Evolutionary conservation across 331 rosid species (phyloP), one percentile per base, ranked within the genome.

Genomic region (Telfairia occidentalis): DNA sequence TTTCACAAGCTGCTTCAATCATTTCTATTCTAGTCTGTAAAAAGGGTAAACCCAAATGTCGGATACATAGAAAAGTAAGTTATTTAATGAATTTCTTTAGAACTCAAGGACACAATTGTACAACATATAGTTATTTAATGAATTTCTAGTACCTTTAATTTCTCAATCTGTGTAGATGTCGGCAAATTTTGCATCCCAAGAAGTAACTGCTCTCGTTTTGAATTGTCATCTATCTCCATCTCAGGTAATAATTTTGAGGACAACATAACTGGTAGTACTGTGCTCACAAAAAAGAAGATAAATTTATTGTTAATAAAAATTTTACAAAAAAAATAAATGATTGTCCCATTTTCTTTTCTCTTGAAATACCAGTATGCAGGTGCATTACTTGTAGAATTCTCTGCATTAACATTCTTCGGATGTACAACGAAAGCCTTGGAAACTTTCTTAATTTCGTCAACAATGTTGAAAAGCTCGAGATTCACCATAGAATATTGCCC

Each of bases 401-500:
- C 92, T 1, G 98, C 97, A 84, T 89, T 89, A 16, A 91, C 97
- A 66, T 88, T 91, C 82, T 80, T 91, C 9, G 98, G 98, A 80
- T 88, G 83, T n/a, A 91, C 96, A 7, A 89, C 57, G 60, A 94
- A 94, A 1, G 96, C 95, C 84, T 91, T 88, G 12, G 98, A 91
- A 24, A 91, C 98, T 78, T 91, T 93, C 85, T 87, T 89, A 48
- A 93, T 84, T 26, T 93, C 97, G 2, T 91, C 97, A 21, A 93
- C 97, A 48, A 93, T 93, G 86, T 91, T 89, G 91, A 88, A 91
- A n/a, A 93, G 97, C 90, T 91, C 96, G 16, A 93, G 92, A 79
- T 91, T 91, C 74, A 91, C 90, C 98, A 93, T 93, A 2, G 96
- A 91, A 81, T 93, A 93, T 59, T 93, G 98, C 71, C 95, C 89